Percentiles rank a stretch among this genome's conserved stretches.
Conservation (phyloP, 768 basidiomycete genomes). For the Suillus subaureus region DNA sequence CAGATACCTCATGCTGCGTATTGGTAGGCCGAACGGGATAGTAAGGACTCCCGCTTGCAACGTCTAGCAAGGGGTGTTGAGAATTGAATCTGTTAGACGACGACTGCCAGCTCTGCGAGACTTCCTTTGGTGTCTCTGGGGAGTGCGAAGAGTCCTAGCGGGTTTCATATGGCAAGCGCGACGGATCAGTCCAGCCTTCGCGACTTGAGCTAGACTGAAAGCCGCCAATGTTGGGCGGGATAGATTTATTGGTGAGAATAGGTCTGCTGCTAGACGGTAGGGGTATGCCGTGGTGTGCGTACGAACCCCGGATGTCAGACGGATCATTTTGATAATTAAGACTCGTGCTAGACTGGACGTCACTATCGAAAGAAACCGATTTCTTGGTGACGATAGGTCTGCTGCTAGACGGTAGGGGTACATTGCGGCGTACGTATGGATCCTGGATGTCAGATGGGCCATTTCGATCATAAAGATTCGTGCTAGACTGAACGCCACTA, state of each 20-base stretch:
- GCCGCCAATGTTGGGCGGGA: conserved; percentile 21
- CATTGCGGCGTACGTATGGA: neutral
- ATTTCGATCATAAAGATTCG: no score
- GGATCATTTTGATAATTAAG: neutral
- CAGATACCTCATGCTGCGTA: conserved; percentile 30
- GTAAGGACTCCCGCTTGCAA: conserved; percentile 1
- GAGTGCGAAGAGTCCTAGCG: conserved; percentile 28
- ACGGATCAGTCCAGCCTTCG: conserved; percentile 22
- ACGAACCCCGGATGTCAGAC: neutral
- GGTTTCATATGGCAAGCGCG: conserved; percentile 25
- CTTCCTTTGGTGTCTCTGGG: conserved; percentile 30
- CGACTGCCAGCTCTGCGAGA: conserved; percentile 31
- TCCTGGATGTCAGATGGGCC: no score
- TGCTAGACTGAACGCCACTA: no score
- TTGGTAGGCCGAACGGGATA: conserved; percentile 20
- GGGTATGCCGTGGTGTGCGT: conserved; percentile 7
- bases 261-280: conserved; percentile 30
- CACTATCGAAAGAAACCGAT: neutral
- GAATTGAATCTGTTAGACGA: conserved; percentile 20
- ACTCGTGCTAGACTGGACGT: neutral
- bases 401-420: neutral
- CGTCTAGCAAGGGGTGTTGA: conserved; percentile 19
- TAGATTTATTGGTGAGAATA: conserved; percentile 23
- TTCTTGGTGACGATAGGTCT: neutral
- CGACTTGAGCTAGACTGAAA: conserved; percentile 24